Evolutionary conservation across 2,329 filamentous ascomycete species (phyloP), one percentile per base, ranked within the genome.

Genomic region (Hypomyces rosellus): DNA sequence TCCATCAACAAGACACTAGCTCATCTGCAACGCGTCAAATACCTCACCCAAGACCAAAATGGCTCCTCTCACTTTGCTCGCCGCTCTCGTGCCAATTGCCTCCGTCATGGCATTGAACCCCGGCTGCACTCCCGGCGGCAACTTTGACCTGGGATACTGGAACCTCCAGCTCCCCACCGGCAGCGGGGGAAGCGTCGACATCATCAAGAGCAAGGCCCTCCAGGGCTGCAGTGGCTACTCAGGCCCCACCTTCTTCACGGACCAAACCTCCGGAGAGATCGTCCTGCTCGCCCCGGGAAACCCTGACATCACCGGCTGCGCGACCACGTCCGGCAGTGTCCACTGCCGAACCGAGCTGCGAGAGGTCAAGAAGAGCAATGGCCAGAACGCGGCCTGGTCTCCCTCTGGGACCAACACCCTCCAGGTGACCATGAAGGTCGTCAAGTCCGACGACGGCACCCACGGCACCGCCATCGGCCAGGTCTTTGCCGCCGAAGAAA

Each of bases 271-370:
- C 44, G 67, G 66, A n/a, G 59, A 63, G 5, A 51, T 73, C 1
- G 65, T 70, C 16, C 64, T 70, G 60, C 69, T 66, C 55, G 69
- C 71, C 2, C 68, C 69, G 1, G 68, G 69, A 7, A 65, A 64
- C 7, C 59, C 63, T 1, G 51, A 54, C 18, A 55, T 51, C 22
- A 58, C 65, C 1, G 59, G 58, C 11, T 73, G 70, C 51, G 67
- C 70, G 5, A 72, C 64, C 5, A 73, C 70, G 1, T 53, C 62
- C 0, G 64, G 69, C 56, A 70, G 67, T 57, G 52, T 66, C 45
- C 70, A 73, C 54, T 73, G 70, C 55, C 69, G 69, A 20, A 71
- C 67, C 11, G 70, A 73, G 56, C 58, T 73, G 5, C 68, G 69
- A 12, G 70, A 73, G 58, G 52, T 53, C 12, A 54, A 47, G 14